Conservation (phyloP, 106 monocot species). For the Chionographis japonica region DNA sequence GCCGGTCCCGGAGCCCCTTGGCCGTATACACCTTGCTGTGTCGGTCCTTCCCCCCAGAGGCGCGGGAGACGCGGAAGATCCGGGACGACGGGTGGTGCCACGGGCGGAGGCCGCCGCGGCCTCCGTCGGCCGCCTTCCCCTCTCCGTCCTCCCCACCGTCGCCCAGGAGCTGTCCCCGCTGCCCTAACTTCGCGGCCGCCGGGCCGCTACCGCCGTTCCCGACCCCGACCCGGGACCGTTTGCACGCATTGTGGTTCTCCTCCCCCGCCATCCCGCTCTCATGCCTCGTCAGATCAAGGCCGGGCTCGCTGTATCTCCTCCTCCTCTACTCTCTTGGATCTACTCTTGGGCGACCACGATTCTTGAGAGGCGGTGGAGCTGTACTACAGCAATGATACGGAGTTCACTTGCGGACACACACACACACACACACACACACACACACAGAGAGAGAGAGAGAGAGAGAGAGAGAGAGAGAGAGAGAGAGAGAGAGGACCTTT, state of each 20-base stretch:
- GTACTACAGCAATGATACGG: conserved; percentile 27
- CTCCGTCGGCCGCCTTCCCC: background rate
- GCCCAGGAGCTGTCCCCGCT: background rate
- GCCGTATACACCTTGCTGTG: conserved; percentile 97
- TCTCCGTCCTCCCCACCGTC: conserved; percentile 19
- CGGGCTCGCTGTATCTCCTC: background rate
- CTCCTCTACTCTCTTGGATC: background rate
- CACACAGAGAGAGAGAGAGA: background rate
- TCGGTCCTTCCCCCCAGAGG: conserved; percentile 96
- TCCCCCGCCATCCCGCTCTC: conserved; percentile 53
- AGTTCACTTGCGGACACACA: background rate
- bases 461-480: background rate
- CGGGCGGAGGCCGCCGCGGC: conserved; percentile 5
- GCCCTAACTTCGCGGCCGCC: background rate
- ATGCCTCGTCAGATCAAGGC: conserved; percentile 22
- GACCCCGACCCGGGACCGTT: conserved; percentile 28
- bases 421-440: background rate
- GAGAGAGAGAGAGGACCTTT: background rate
- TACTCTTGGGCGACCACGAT: conserved; percentile 6
- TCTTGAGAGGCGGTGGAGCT: conserved; percentile 8
- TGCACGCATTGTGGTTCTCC: conserved; percentile 35
- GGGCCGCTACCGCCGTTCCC: conserved; percentile 6
- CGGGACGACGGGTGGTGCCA: conserved; percentile 67
- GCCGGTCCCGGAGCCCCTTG: conserved; percentile 81
- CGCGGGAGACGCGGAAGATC: conserved; percentile 82